Conservation (phyloP, 208 protist species). For the Acanthamoeba royreba region DNA sequence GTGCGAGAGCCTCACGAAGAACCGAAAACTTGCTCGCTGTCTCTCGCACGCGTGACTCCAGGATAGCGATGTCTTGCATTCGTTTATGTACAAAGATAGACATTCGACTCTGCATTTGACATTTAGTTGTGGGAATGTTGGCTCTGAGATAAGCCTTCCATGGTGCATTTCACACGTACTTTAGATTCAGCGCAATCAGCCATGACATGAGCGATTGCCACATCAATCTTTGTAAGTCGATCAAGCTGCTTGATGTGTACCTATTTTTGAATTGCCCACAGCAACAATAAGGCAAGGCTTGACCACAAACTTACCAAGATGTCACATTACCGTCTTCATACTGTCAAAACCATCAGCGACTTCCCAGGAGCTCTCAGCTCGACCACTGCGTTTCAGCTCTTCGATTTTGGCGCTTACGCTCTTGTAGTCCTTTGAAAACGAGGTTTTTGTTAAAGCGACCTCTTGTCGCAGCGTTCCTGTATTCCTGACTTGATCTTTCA, state of each 20-base stretch:
- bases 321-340: neutral
- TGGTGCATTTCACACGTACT: no score
- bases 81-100: neutral
- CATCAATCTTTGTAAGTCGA: neutral
- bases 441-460: neutral
- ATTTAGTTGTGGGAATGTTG: no score
- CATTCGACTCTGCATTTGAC: no score
- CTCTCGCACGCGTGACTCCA: neutral
- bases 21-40: neutral
- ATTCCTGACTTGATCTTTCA: neutral
- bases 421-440: conserved; percentile 12
- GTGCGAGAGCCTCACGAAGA: neutral
- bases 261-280: neutral
- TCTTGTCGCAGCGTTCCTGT: neutral
- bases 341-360: neutral
- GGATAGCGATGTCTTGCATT: neutral
- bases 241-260: neutral
- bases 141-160: no score
- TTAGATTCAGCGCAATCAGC: neutral
- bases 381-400: neutral
- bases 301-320: neutral
- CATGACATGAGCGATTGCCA: neutral
- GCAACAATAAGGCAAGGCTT: neutral
- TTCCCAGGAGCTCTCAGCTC: neutral
- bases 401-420: neutral